Evolutionary conservation across 2,329 filamentous ascomycete species (phyloP).

Genomic region (Mollisiaceae sp.): DNA sequence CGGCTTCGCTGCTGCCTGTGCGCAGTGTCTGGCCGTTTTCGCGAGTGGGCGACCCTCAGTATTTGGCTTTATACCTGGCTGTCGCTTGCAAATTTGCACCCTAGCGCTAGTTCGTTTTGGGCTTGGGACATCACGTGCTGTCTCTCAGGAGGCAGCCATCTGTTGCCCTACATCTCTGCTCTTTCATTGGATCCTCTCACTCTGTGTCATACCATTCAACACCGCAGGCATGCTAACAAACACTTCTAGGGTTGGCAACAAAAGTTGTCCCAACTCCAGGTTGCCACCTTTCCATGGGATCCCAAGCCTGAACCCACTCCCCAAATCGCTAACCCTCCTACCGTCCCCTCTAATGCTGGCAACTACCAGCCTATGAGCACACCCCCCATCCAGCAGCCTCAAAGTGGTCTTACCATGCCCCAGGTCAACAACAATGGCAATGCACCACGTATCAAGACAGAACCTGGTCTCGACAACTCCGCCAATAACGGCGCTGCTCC

Average conservation of each 20-base stretch:
- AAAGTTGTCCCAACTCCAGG: constrained; percentile 82
- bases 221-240: constrained; percentile 36
- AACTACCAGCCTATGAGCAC: constrained; percentile 38
- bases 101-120: constrained; percentile 36
- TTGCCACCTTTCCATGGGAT: constrained; percentile 95
- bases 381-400: constrained; percentile 32
- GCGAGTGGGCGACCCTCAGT: constrained; percentile 42
- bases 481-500: background rate
- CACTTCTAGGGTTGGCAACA: constrained; percentile 83
- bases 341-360: constrained; percentile 42
- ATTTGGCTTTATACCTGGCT: constrained; percentile 44
- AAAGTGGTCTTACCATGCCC: constrained; percentile 31
- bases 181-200: constrained; percentile 18
- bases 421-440: constrained; percentile 30
- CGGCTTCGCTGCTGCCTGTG: constrained; percentile 30
- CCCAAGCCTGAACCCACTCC: constrained; percentile 72
- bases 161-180: background rate
- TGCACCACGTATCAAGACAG: constrained; percentile 47
- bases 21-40: constrained; percentile 26
- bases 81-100: constrained; percentile 35
- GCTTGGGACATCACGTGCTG: constrained; percentile 22
- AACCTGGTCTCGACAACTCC: constrained; percentile 46
- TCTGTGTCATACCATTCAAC: constrained; percentile 18
- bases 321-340: constrained; percentile 44
- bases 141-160: constrained; percentile 8